Percentiles rank a stretch among this genome's conserved stretches.
Conservation (phyloP, 164 flowering plant species). For the Echeveria elegans region DNA sequence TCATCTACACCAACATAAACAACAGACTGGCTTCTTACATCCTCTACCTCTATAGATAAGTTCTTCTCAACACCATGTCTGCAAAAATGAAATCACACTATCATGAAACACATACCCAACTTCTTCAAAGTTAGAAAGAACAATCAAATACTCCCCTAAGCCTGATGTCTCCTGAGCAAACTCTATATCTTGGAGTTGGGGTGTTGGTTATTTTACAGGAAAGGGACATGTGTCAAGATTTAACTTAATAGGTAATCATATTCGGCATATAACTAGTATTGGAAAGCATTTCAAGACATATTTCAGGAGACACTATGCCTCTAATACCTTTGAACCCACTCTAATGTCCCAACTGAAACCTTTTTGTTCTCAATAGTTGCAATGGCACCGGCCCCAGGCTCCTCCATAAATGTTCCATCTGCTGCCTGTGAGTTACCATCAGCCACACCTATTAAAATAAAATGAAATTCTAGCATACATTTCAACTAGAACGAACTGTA, state of each 20-base stretch:
- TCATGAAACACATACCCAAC: background rate
- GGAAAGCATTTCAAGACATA: too few relatives aligned
- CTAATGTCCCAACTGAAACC: slow-evolving; percentile 80
- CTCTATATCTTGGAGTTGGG: background rate
- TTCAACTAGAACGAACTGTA: background rate
- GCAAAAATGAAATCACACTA: slow-evolving; percentile 16
- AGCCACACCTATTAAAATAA: background rate
- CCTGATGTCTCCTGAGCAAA: background rate
- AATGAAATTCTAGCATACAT: slow-evolving; percentile 1
- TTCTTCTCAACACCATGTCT: slow-evolving; percentile 68
- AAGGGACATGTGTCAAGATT: background rate
- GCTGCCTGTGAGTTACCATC: slow-evolving; percentile 31
- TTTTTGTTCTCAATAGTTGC: slow-evolving; percentile 52
- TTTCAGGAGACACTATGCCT: background rate
- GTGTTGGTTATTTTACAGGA: background rate
- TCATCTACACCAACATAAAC: slow-evolving; percentile 83
- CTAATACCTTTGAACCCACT: slow-evolving; percentile 77
- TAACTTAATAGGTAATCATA: background rate
- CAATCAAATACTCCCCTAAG: background rate
- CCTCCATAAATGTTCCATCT: slow-evolving; percentile 87
- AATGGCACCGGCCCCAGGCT: slow-evolving; percentile 95
- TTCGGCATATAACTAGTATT: too few relatives aligned
- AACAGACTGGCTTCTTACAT: slow-evolving; percentile 58
- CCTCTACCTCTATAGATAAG: slow-evolving; percentile 41
- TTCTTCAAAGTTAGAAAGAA: background rate